These are phyloP conservation scores for Sporisorium scitamineum DNA, from an alignment of 1,284 basidiomycete species.

Conservation along the genomic window DNA sequence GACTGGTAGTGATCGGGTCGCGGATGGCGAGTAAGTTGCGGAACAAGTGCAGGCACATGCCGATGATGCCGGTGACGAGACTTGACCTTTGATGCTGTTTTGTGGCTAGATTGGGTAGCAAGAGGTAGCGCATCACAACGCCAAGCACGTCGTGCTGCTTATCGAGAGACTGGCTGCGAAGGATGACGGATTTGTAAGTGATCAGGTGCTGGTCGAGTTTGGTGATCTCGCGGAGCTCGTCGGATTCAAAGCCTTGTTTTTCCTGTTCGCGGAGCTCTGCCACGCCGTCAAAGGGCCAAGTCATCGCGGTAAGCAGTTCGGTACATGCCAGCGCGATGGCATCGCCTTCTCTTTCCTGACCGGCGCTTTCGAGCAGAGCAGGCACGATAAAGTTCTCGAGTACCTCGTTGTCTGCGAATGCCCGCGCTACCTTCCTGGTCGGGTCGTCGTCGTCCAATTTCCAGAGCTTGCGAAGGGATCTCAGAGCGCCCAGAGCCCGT, in stretches of 20 bases:
- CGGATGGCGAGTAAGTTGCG: slow-evolving; percentile 67
- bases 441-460: slow-evolving; percentile 65
- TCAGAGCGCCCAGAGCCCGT: slow-evolving; percentile 55
- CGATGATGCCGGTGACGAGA: slow-evolving; percentile 61
- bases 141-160: slow-evolving; percentile 56
- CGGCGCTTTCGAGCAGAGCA: slow-evolving; percentile 64
- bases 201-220: slow-evolving; percentile 56
- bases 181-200: slow-evolving; percentile 66
- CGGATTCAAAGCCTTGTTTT: slow-evolving; percentile 57
- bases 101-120: slow-evolving; percentile 62
- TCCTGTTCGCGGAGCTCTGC: slow-evolving; percentile 62
- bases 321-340: slow-evolving; percentile 67
- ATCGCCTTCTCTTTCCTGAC: slow-evolving; percentile 49
- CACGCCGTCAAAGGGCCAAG: slow-evolving; percentile 66
- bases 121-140: slow-evolving; percentile 59
- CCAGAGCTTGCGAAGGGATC: slow-evolving; percentile 66
- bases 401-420: slow-evolving; percentile 64
- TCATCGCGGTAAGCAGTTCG: slow-evolving; percentile 67
- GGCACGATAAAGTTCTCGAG: slow-evolving; percentile 66
- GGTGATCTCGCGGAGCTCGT: slow-evolving; percentile 48
- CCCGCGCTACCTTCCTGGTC: slow-evolving; percentile 60
- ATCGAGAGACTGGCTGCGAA: slow-evolving; percentile 52
- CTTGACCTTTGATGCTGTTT: slow-evolving; percentile 60
- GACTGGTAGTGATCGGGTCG: slow-evolving; percentile 60
- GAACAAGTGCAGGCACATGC: slow-evolving; percentile 68